Evolutionary conservation across 257 asterid species (phyloP).

Genomic region (Solanum megistacrolobum): DNA sequence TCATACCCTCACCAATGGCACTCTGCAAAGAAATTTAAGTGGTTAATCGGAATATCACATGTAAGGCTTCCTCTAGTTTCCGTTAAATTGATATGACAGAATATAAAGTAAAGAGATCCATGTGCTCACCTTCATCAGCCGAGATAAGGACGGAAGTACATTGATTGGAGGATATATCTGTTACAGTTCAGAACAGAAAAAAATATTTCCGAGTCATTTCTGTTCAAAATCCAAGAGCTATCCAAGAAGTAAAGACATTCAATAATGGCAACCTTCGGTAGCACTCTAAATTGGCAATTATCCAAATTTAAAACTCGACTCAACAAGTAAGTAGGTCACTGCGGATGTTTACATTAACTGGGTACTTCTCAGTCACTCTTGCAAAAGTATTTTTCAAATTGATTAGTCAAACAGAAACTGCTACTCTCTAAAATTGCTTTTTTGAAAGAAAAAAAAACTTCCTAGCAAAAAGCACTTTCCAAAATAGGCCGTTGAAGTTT

Average conservation of each 20-base stretch:
- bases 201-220: not conserved
- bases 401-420: not conserved
- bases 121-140: slow-evolving; percentile 79
- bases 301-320: not conserved
- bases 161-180: slow-evolving; percentile 77
- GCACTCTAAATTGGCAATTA: not conserved
- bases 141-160: slow-evolving; percentile 95
- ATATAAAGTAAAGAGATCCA: not conserved
- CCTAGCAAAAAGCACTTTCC: not conserved
- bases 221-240: not conserved
- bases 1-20: slow-evolving; percentile 99
- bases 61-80: not conserved
- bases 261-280: not conserved
- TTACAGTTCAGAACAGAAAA: not conserved
- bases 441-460: not conserved
- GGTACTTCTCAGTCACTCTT: not conserved
- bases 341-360: not conserved
- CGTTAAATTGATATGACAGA: not conserved
- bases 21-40: slow-evolving; percentile 41
- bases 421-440: not conserved
- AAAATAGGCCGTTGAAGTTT: not conserved
- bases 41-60: not conserved
- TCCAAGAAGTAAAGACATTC: not conserved
- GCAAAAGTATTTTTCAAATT: not conserved
- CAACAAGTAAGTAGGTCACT: not conserved